Evolutionary conservation across 176 grass and related monocot genomes (phyloP), one percentile per base, ranked within the genome.

Genomic region (Elymus sibiricus): DNA sequence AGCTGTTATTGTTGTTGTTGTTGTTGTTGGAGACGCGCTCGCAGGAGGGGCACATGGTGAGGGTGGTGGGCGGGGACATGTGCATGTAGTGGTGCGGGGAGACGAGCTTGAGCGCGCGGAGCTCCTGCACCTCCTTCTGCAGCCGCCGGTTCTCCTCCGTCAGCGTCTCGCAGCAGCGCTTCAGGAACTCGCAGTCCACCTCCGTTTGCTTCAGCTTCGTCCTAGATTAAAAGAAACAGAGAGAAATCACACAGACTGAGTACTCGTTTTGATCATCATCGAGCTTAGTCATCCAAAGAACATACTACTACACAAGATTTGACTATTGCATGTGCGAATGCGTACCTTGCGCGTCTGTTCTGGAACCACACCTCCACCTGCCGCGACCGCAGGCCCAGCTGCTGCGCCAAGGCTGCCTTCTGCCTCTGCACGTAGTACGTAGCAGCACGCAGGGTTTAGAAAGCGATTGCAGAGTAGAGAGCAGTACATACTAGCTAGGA

Each of bases 311-410:
- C n/a, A n/a, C n/a, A n/a, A n/a, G n/a, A n/a, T n/a, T n/a, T n/a
- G n/a, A 24, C 58, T 83, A 92, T 83, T 85, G 74, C 76, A 95
- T 74, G 68, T 79, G 70, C 16, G 1, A 64, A 4, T 56, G 61
- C 76, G 62, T 90, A 96, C 94, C 94, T 94, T 28, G 94, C 94
- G 71, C 94, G 93, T 29, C 94, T 90, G 90, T 97, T 97, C 88
- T 97, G 94, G 83, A 97, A 97, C 94, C 94, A 97, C 70, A 97
- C 94, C 85, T 97, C 94, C 70, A 97, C 94, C 83, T 97, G 94
- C 60, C 94, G 91, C 11, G 94, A 84, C 83, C 94, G 86, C 55
- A 97, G 81, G 28, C 91, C 89, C 80, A 97, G 88, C 66, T 92
- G 85, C 83, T 92, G 90, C 44, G 94, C 94, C 88, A 97, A 86